These are phyloP conservation scores for Penicillium arizonense DNA, from an alignment of 495 filamentous ascomycete genomes.

Conservation along the genomic window DNA sequence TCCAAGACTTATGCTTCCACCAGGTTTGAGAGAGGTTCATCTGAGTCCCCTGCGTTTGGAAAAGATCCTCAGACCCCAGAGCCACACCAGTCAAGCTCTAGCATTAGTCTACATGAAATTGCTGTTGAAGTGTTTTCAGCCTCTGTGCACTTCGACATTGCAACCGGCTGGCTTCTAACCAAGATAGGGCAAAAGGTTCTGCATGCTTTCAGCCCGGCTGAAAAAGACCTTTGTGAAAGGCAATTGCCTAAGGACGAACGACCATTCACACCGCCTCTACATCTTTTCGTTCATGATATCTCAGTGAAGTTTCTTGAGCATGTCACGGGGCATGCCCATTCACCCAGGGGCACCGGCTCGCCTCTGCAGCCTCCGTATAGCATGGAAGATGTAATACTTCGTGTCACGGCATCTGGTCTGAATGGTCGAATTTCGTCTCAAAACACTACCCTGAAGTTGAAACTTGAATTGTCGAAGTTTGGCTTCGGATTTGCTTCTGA, in stretches of 20 bases:
- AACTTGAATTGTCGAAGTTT: constrained; percentile 59
- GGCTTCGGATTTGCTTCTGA: constrained; percentile 71
- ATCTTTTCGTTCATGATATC: constrained; percentile 51
- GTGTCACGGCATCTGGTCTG: constrained; percentile 24
- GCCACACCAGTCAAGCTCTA: constrained; percentile 1
- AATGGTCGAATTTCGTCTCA: constrained; percentile 21
- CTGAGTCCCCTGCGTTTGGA: constrained; percentile 16
- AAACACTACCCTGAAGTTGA: constrained; percentile 23
- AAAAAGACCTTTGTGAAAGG: constrained; percentile 4
- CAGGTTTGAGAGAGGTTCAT: constrained; percentile 17
- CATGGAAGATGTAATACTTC: constrained; percentile 38
- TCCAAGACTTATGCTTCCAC: constrained; percentile 26
- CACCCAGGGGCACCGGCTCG: constrained; percentile 8
- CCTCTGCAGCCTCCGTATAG: constrained; percentile 19
- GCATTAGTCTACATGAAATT: constrained; percentile 22
- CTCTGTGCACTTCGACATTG: constrained; percentile 63
- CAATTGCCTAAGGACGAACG: background rate
- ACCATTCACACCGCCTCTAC: constrained; percentile 38
- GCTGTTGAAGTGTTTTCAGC: constrained; percentile 57
- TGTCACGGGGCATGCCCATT: constrained; percentile 44
- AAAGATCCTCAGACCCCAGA: constrained; percentile 1
- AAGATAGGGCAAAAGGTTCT: constrained; percentile 58
- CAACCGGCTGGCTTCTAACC: constrained; percentile 62
- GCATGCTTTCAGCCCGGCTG: constrained; percentile 32
- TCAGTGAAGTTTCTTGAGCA: constrained; percentile 66